Percentiles rank a stretch among this genome's conserved stretches.
Evolutionary conservation across 192 early-diverging fungal species (phyloP).

Genomic region (Coemansia nantahalensis): DNA sequence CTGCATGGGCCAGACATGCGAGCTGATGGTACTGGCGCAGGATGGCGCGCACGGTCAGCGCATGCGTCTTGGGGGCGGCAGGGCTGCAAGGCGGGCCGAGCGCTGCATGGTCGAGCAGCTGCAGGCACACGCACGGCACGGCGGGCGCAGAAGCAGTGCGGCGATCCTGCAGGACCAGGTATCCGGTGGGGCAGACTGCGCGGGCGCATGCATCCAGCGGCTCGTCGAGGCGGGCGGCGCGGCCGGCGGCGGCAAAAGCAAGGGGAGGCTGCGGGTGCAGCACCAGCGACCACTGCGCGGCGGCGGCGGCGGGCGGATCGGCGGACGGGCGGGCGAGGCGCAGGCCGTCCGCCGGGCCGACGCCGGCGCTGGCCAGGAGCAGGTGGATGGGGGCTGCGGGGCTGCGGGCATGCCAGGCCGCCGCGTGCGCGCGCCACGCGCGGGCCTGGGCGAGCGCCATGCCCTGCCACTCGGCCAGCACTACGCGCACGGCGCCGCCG

Average conservation of each 20-base stretch:
- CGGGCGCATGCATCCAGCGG: neutral
- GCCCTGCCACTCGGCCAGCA: conserved; percentile 43
- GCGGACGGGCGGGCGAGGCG: conserved; percentile 2
- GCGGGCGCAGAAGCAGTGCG: conserved; percentile 2
- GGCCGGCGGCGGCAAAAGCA: conserved; percentile 3
- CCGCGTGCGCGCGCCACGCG: conserved; percentile 21
- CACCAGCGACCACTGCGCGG: conserved; percentile 38
- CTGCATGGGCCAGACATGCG: conserved; percentile 35
- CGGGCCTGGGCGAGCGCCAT: conserved; percentile 22
- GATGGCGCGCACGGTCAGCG: conserved; percentile 12
- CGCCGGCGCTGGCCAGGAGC: conserved; percentile 22
- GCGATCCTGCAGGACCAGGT: conserved; percentile 28
- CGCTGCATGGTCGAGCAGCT: conserved; percentile 22
- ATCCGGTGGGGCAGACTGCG: conserved; percentile 28
- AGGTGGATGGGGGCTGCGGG: neutral
- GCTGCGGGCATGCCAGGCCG: conserved; percentile 7
- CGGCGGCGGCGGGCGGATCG: neutral
- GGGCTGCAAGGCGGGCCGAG: neutral
- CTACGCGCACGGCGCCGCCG: conserved; percentile 29
- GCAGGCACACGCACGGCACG: conserved; percentile 37
- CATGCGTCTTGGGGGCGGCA: neutral
- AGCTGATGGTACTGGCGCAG: conserved; percentile 45
- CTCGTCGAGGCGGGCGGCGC: neutral
- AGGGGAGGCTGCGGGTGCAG: conserved; percentile 41
- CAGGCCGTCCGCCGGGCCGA: conserved; percentile 21